Evolutionary conservation across 805 yeast species (phyloP), one percentile per base, ranked within the genome.

Genomic region (Wickerhamiella parazyma): DNA sequence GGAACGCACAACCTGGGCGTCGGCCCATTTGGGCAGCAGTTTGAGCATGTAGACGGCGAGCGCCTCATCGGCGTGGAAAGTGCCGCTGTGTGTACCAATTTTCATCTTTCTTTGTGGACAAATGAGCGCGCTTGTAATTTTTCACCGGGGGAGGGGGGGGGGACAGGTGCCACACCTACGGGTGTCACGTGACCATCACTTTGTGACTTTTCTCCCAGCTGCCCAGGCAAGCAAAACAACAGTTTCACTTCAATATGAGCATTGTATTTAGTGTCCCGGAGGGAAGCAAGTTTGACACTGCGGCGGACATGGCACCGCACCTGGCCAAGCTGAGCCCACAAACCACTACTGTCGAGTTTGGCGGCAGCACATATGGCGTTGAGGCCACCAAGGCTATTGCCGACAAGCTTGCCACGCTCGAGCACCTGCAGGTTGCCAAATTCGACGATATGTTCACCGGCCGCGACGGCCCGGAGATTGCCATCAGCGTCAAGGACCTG

Each of bases 61-160:
- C 9, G 94, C 78, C 62, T 91, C 98, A 61, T 91, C 98, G 9
- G 97, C 97, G 59, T 91, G 98, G 70, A 91, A 91, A 0, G 86
- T 72, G 6, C 98, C 98, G 39, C 55, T 55, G 47, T 59, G 68
- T 10, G 95, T 87, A 57, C 95, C 89, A 45, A 87, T 82, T 55
- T 74, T 76, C 47, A 76, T 28, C 3, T 24, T 24, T 24, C 8
- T 5, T 9, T 10, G 26, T 25, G 28, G 28, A 11, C n/a, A 25
- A 28, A 28, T 28, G 16, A n/a, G 6, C 3, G 12, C 12, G n/a
- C 16, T 12, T 4, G 31, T 11, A n/a, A 10, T 28, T 28, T 11
- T 11, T 28, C 14, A 12, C 5, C 10, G 6, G n/a, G 12, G 2
- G n/a, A n/a, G n/a, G n/a, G n/a, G n/a, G n/a, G n/a, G n/a, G n/a